A percentile compares a stretch with the other conserved stretches of the same genome.
Evolutionary conservation across 352 stramenopile species (phyloP).

Genomic region (Pythium sp.): DNA sequence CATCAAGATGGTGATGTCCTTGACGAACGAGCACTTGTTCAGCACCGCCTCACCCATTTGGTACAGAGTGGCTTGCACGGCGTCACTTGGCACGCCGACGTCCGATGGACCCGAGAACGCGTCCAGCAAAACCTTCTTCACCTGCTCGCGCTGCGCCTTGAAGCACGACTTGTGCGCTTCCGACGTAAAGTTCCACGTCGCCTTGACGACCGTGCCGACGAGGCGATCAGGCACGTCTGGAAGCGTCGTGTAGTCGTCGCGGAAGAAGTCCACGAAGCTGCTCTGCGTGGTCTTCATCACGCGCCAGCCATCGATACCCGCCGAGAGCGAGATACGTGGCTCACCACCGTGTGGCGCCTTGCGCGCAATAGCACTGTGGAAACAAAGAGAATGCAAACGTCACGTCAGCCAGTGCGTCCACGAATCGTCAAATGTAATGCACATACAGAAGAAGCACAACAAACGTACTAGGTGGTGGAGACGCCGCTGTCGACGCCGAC

Average conservation of each 20-base stretch:
- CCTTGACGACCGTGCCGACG: conserved; percentile 69
- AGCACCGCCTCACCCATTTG: conserved; percentile 86
- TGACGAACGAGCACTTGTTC: conserved; percentile 57
- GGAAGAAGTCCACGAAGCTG: conserved; percentile 85
- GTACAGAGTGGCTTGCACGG: conserved; percentile 83
- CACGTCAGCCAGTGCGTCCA: not conserved
- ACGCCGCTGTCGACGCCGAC: conserved; percentile 53
- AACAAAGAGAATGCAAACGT: not conserved
- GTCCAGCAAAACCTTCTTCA: conserved; percentile 73
- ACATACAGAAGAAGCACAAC: not conserved
- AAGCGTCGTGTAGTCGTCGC: conserved; percentile 77
- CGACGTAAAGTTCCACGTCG: conserved; percentile 70
- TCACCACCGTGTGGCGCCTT: conserved; percentile 35
- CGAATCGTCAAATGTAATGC: not conserved
- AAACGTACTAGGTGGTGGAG: conserved; percentile 58
- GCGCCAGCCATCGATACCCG: conserved; percentile 62
- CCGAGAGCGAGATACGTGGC: conserved; percentile 45
- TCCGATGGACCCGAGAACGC: conserved; percentile 78
- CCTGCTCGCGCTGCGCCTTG: conserved; percentile 37
- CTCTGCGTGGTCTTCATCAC: conserved; percentile 91
- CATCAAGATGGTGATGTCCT: conserved; percentile 77
- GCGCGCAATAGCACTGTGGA: conserved; percentile 45
- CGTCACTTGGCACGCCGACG: conserved; percentile 66
- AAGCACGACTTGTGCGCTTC: conserved; percentile 37
- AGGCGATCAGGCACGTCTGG: conserved; percentile 75